Conservation (phyloP, 2,329 filamentous ascomycete species). For the Coniochaeta hoffmannii region DNA sequence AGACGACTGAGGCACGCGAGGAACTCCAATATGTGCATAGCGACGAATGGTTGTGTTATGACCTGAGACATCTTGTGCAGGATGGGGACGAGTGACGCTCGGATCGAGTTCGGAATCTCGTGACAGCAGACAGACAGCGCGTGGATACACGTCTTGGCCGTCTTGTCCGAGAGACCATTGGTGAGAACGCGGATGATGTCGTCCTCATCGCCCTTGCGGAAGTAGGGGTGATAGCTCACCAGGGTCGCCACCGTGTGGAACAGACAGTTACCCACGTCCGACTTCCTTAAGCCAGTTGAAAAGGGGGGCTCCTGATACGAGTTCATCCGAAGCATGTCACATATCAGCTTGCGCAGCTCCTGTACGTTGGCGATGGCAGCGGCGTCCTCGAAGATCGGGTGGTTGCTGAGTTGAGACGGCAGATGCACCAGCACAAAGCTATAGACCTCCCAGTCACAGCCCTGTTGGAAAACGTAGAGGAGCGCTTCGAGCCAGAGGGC, state of each 20-base stretch:
- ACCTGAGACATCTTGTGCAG: slow-evolving; percentile 92
- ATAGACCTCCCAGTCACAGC: slow-evolving; percentile 85
- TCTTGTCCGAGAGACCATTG: slow-evolving; percentile 78
- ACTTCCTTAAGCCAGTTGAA: slow-evolving; percentile 72
- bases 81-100: slow-evolving; percentile 77
- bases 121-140: slow-evolving; percentile 92
- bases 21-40: slow-evolving; percentile 93
- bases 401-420: slow-evolving; percentile 82
- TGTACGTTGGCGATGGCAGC: slow-evolving; percentile 64
- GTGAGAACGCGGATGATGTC: slow-evolving; percentile 84
- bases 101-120: slow-evolving; percentile 81
- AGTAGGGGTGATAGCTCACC: slow-evolving; percentile 82
- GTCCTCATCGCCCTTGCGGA: slow-evolving; percentile 78
- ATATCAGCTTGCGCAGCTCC: slow-evolving; percentile 66
- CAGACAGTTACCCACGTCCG: slow-evolving; percentile 81
- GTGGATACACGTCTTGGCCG: slow-evolving; percentile 89
- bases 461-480: slow-evolving; percentile 64
- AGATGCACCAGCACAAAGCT: slow-evolving; percentile 83
- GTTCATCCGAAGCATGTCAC: slow-evolving; percentile 73
- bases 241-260: slow-evolving; percentile 83
- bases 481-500: slow-evolving; percentile 71
- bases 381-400: slow-evolving; percentile 67
- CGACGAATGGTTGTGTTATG: slow-evolving; percentile 86
- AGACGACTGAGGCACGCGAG: slow-evolving; percentile 81
- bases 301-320: slow-evolving; percentile 75